Percentiles rank a stretch among this genome's conserved stretches.
phyloP scores from a whole-genome alignment of 2,329 filamentous ascomycete genomes.

The Xylariaceae sp. region DNA sequence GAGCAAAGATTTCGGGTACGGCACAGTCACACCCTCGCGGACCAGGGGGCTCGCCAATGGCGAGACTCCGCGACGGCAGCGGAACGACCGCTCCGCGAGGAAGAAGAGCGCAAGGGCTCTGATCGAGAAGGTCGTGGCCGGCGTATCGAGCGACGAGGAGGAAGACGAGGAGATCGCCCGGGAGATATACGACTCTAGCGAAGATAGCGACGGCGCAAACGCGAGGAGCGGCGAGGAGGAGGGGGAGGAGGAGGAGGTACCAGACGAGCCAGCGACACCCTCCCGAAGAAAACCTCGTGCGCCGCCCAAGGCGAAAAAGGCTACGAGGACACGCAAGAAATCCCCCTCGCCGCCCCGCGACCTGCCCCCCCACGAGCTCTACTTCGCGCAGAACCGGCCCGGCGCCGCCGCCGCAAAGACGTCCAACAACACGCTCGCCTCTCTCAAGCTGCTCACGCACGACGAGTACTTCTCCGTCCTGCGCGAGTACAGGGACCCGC shows the following conservation, averaged over 20 bases:
- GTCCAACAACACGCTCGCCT: conserved; percentile 76
- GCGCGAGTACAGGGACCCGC: conserved; percentile 60
- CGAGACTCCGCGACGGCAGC: conserved; percentile 58
- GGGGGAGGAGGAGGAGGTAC: conserved; percentile 23
- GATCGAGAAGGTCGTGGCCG: conserved; percentile 64
- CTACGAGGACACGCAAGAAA: conserved; percentile 43
- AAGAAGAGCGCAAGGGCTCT: conserved; percentile 76
- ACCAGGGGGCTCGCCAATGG: conserved; percentile 26
- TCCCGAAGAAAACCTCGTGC: conserved; percentile 49
- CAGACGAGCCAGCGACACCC: conserved; percentile 34
- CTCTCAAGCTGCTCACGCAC: conserved; percentile 73
- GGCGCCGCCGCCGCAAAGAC: conserved; percentile 71
- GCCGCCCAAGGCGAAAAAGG: conserved; percentile 33
- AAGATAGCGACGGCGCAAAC: conserved; percentile 29
- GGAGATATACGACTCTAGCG: conserved; percentile 59
- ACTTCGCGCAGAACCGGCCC: conserved; percentile 87
- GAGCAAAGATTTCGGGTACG: conserved; percentile 16
- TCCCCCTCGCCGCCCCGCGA: conserved; percentile 77
- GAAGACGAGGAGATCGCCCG: conserved; percentile 63
- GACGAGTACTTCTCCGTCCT: conserved; percentile 82
- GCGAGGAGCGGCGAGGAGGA: conserved; percentile 26
- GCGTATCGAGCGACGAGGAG: conserved; percentile 63
- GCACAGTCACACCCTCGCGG: conserved; percentile 23
- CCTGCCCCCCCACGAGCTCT: conserved; percentile 81
- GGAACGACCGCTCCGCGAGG: conserved; percentile 77